Evolutionary conservation across 2,329 filamentous ascomycete genomes (phyloP).

Genomic region (Capronia americana): DNA sequence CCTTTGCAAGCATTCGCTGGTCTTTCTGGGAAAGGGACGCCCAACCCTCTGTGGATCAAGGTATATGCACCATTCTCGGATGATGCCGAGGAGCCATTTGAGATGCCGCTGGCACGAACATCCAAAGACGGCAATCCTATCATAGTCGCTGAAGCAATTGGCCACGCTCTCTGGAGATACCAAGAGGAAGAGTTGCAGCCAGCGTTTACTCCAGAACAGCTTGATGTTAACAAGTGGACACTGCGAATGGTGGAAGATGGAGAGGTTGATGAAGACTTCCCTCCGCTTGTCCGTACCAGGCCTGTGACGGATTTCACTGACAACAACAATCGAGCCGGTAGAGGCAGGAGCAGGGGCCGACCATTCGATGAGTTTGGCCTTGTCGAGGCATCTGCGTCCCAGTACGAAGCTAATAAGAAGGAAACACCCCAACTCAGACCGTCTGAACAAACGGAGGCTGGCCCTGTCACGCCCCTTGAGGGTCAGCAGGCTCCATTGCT

Average conservation of each 20-base stretch:
- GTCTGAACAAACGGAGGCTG: conserved; percentile 44
- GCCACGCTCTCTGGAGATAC: conserved; percentile 67
- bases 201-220: conserved; percentile 56
- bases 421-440: conserved; percentile 59
- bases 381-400: conserved; percentile 63
- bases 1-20: conserved; percentile 66
- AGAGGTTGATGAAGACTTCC: conserved; percentile 71
- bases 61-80: conserved; percentile 67
- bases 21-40: conserved; percentile 66
- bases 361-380: conserved; percentile 72
- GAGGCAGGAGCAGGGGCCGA: conserved; percentile 66
- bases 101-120: conserved; percentile 63
- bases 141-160: conserved; percentile 68
- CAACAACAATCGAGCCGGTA: conserved; percentile 68
- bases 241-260: conserved; percentile 72
- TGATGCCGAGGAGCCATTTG: conserved; percentile 61
- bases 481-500: conserved; percentile 23
- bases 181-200: conserved; percentile 64
- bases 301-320: conserved; percentile 69
- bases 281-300: conserved; percentile 62
- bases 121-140: conserved; percentile 61
- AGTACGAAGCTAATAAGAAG: conserved; percentile 65
- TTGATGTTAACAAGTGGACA: conserved; percentile 68
- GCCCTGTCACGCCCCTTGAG: conserved; percentile 38
- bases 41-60: conserved; percentile 67